A percentile compares a stretch with the other conserved stretches of the same genome.
Evolutionary conservation across 441 rosid genomes (phyloP).

Genomic region (Omphalea diandra): DNA sequence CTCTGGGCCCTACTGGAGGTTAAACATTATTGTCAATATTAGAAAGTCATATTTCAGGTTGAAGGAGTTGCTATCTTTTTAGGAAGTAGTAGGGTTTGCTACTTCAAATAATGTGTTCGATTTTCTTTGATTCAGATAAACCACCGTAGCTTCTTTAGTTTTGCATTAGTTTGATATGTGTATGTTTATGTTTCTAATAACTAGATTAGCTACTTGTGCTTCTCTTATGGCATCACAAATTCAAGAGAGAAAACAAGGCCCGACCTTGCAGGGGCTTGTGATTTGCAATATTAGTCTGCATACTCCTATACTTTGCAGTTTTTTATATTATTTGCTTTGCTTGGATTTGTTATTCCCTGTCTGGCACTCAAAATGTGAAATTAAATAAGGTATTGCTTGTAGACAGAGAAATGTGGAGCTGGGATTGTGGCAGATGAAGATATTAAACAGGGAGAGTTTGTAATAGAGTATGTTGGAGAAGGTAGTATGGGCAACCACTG

Average conservation of each 20-base stretch:
- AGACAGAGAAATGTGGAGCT: constrained; percentile 97
- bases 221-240: background rate
- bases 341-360: constrained; percentile 17
- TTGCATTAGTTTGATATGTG: no score
- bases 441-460: constrained; percentile 80
- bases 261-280: no score
- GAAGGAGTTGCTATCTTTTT: constrained; percentile 57
- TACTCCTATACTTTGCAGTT: constrained; percentile 12
- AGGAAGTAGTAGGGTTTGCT: constrained; percentile 78
- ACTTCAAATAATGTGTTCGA: constrained; percentile 59
- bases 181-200: no score
- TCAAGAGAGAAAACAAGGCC: no score
- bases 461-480: constrained; percentile 98
- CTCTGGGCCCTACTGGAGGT: no score
- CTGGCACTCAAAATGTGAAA: constrained; percentile 26
- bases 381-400: constrained; percentile 42
- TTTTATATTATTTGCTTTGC: constrained; percentile 16
- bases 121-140: no score
- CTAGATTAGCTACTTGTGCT: no score
- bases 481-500: constrained; percentile 43
- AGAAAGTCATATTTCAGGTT: constrained; percentile 57
- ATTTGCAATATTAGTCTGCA: constrained; percentile 3
- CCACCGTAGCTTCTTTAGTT: no score
- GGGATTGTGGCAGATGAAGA: constrained; percentile 95
- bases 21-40: constrained; percentile 9